Percentiles rank a stretch among this genome's conserved stretches.
Evolutionary conservation across 441 rosid species (phyloP).

Genomic region (Pelargonium cotyledonis): DNA sequence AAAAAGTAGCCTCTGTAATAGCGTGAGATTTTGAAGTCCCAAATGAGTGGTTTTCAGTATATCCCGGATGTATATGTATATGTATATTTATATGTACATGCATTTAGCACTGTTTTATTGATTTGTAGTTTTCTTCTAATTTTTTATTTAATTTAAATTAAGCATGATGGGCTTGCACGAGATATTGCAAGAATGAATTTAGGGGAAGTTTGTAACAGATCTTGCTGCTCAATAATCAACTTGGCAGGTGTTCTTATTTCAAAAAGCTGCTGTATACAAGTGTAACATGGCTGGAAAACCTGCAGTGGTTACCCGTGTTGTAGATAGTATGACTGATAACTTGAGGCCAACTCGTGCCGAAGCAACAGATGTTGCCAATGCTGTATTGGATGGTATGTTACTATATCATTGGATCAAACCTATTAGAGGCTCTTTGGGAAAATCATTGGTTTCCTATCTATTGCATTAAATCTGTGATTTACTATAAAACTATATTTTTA

Average conservation of each 20-base stretch:
- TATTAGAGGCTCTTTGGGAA: conserved; percentile 4
- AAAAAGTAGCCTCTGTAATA: background rate
- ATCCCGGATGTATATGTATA: too few relatives aligned
- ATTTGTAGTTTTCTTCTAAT: background rate
- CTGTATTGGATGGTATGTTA: conserved; percentile 79
- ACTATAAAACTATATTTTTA: background rate
- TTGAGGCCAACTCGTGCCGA: conserved; percentile 98
- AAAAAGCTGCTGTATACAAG: conserved; percentile 92
- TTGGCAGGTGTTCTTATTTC: conserved; percentile 84
- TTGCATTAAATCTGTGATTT: background rate
- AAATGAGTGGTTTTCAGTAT: background rate
- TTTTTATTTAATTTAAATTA: background rate
- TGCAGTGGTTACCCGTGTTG: conserved; percentile 94
- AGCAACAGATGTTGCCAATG: conserved; percentile 99
- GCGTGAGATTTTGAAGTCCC: background rate
- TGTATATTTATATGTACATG: too few relatives aligned
- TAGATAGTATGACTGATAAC: conserved; percentile 97
- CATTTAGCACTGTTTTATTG: background rate
- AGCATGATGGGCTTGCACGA: background rate
- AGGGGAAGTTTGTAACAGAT: background rate
- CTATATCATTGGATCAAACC: background rate
- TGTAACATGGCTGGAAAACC: conserved; percentile 99
- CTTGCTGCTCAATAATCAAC: conserved; percentile 9
- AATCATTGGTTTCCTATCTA: background rate
- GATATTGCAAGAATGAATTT: background rate